Conservation (phyloP, 208 protist species). For the Acanthamoeba triangularis region DNA sequence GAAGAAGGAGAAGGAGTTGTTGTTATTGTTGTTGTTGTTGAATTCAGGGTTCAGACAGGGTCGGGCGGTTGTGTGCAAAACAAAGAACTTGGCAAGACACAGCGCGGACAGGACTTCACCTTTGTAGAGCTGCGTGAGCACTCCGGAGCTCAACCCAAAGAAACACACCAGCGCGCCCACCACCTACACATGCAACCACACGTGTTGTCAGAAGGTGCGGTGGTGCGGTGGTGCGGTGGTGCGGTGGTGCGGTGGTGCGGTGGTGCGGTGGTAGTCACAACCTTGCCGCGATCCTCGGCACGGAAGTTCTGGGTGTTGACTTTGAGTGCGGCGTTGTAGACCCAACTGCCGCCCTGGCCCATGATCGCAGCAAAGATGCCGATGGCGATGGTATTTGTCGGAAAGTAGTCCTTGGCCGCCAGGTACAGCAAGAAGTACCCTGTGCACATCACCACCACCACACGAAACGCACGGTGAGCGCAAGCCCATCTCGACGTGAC, state of each 20-base stretch:
- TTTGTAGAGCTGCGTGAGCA: constrained; percentile 61
- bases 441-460: background rate
- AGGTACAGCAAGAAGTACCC: constrained; percentile 11
- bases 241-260: no score
- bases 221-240: no score
- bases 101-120: background rate
- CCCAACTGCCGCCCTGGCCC: constrained; percentile 41
- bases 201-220: background rate
- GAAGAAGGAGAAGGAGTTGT: no score
- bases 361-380: constrained; percentile 56
- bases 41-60: background rate
- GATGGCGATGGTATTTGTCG: background rate
- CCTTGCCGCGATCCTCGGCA: constrained; percentile 44
- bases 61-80: background rate
- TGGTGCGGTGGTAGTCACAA: no score
- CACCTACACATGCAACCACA: background rate
- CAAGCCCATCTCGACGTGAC: background rate
- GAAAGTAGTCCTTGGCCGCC: constrained; percentile 19
- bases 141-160: constrained; percentile 42
- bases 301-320: constrained; percentile 55
- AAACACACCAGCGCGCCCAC: constrained; percentile 44
- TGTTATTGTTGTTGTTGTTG: no score
- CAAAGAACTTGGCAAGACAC: no score
- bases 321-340: constrained; percentile 38
- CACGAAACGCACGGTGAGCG: background rate